These are phyloP conservation scores for Benincasa hispida DNA, from an alignment of 306 rosid species.

Conservation along the genomic window DNA sequence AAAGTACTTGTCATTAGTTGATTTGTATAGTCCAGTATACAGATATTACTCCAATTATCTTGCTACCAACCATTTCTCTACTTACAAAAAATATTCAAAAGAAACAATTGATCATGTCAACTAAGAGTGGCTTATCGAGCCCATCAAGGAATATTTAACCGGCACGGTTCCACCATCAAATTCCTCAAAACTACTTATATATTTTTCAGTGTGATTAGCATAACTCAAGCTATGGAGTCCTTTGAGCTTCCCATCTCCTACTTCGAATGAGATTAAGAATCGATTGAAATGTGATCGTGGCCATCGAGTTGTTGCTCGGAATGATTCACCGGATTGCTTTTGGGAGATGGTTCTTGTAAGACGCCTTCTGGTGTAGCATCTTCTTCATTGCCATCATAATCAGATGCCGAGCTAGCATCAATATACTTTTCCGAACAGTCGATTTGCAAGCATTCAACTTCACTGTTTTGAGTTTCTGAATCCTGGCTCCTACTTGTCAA, in stretches of 20 bases:
- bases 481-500: conserved; percentile 42
- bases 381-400: conserved; percentile 28
- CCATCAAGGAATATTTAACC: too few species aligned
- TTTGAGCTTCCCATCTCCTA: neutral
- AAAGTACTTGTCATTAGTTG: neutral
- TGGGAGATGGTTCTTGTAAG: conserved; percentile 5
- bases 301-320: conserved; percentile 9
- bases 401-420: conserved; percentile 59
- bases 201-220: neutral
- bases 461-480: conserved; percentile 33
- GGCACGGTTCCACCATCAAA: neutral
- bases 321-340: conserved; percentile 8
- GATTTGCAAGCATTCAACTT: conserved; percentile 56
- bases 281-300: conserved; percentile 12
- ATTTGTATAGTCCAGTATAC: neutral
- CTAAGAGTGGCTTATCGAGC: too few species aligned
- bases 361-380: conserved; percentile 8
- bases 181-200: neutral
- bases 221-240: neutral
- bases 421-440: conserved; percentile 56
- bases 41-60: too few species aligned
- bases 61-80: too few species aligned
- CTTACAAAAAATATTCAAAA: neutral
- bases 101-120: neutral
- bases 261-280: conserved; percentile 8